A percentile compares a stretch with the other conserved stretches of the same genome.
phyloP scores from a whole-genome alignment of 805 yeast species.

The Metschnikowia kunwiensis region DNA sequence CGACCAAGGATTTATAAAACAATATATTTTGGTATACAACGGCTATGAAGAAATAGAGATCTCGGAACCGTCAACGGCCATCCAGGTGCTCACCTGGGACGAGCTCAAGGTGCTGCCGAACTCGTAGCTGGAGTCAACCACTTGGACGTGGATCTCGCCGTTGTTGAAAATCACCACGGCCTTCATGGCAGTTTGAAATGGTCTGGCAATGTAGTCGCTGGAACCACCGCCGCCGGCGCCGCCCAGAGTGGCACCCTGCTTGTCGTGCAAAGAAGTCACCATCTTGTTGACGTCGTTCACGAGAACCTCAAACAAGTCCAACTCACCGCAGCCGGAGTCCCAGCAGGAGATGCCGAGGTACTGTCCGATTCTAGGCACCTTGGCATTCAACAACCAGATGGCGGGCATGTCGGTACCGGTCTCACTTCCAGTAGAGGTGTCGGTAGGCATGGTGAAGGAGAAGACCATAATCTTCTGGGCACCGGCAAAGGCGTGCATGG shows the following conservation, averaged over 20 bases:
- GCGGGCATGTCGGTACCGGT: constrained; percentile 83
- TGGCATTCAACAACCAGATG: constrained; percentile 91
- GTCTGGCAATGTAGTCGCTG: constrained; percentile 84
- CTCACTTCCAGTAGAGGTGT: constrained; percentile 31
- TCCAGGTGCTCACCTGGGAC: constrained; percentile 60
- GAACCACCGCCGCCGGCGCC: constrained; percentile 97
- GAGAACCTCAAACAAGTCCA: constrained; percentile 90
- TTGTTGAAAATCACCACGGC: constrained; percentile 82
- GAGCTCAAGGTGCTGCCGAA: constrained; percentile 43
- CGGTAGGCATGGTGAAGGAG: constrained; percentile 89
- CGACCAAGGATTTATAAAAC: constrained; percentile 7
- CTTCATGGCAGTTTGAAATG: constrained; percentile 70
- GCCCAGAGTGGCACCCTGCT: constrained; percentile 62
- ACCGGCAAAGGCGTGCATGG: constrained; percentile 93
- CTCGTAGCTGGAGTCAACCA: constrained; percentile 54
- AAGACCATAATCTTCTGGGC: constrained; percentile 79
- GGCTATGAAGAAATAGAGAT: constrained; percentile 26
- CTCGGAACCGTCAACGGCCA: constrained; percentile 48
- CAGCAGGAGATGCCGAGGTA: constrained; percentile 92
- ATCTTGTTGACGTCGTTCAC: constrained; percentile 63
- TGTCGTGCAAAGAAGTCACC: constrained; percentile 79
- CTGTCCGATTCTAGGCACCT: constrained; percentile 94
- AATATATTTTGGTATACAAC: too few species aligned
- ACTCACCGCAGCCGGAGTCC: constrained; percentile 96
- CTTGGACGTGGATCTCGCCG: constrained; percentile 55